Percentiles rank a stretch among this genome's conserved stretches.
Evolutionary conservation across 176 grass and related monocot genomes (phyloP).

Genomic region (Oropetium thomaeum): DNA sequence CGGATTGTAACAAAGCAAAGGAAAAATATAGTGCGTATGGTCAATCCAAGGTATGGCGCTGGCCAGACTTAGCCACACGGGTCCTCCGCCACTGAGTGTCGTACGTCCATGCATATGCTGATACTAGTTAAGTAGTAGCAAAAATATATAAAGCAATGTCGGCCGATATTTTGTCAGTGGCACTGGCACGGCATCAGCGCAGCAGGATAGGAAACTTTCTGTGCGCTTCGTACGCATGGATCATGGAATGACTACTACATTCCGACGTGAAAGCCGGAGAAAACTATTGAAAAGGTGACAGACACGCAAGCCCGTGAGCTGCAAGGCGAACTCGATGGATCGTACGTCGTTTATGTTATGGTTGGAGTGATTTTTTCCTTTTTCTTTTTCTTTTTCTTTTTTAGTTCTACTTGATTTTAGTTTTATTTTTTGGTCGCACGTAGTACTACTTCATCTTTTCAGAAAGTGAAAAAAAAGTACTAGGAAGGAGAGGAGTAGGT

Average conservation of each 20-base stretch:
- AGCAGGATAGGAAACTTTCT: background rate
- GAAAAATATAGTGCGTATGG: no score
- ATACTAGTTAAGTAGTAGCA: no score
- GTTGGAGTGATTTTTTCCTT: background rate
- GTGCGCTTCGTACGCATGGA: background rate
- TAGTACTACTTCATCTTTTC: background rate
- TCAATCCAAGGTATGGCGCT: no score
- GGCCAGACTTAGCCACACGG: no score
- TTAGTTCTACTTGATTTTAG: no score
- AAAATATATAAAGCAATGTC: slow-evolving; percentile 3
- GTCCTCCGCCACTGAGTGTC: no score
- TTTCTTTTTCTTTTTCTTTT: no score
- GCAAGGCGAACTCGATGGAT: background rate
- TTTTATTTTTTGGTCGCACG: no score
- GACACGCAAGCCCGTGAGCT: background rate
- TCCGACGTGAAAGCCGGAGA: slow-evolving; percentile 18
- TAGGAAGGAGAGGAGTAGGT: slow-evolving; percentile 26
- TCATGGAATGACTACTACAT: slow-evolving; percentile 23
- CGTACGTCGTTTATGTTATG: background rate
- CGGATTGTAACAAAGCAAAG: no score
- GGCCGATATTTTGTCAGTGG: background rate
- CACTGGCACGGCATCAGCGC: background rate
- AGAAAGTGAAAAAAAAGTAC: background rate
- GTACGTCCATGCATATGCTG: no score
- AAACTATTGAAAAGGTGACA: no score